Evolutionary conservation across 192 early-diverging fungal species (phyloP), one percentile per base, ranked within the genome.

Genomic region (Linnemannia hyalina): DNA sequence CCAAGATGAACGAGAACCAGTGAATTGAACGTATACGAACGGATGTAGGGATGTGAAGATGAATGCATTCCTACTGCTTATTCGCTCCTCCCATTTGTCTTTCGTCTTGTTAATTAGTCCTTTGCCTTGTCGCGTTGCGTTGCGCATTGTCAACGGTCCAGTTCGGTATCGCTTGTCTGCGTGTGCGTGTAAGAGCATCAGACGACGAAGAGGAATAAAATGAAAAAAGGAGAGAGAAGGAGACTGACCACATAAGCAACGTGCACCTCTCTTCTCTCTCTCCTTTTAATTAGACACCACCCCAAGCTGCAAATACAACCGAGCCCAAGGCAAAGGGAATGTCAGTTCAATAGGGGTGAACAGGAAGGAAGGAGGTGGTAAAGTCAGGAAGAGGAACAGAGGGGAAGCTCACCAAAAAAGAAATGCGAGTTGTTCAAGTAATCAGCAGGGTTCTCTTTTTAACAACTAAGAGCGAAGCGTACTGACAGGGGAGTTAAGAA

Each of bases 391-490:
- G 23, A 9, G 26, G 57, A 9, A 15, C 15, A 55, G 54, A 29
- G 44, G n/a, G 2, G n/a, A 6, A n/a, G 57, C 57, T 60, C 57
- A n/a, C 57, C n/a, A 29, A 65, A 65, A 65, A 65, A 65, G 26
- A 29, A 32, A 65, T 65, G 60, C 60, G 60, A 15, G 29, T 11
- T 65, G 60, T 65, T 65, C 60, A 65, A 65, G 60, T 65, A 65
- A 65, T 65, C 60, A 65, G 60, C 60, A 65, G 60, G 60, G 60
- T 65, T 29, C 60, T 32, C 32, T 65, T 52, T 63, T 65, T 29
- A 32, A 65, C 55, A 65, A 32, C 11, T 1, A 29, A 29, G 26
- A 65, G 23, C 55, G 44, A 60, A 60, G 2, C 2, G n/a, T 10
- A 65, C 29, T 29, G n/a, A 26, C 55, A 10, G 55, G 60, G 60